These are phyloP conservation scores for Drechslera avenae DNA, from an alignment of 2,329 filamentous ascomycete species.

Conservation along the genomic window DNA sequence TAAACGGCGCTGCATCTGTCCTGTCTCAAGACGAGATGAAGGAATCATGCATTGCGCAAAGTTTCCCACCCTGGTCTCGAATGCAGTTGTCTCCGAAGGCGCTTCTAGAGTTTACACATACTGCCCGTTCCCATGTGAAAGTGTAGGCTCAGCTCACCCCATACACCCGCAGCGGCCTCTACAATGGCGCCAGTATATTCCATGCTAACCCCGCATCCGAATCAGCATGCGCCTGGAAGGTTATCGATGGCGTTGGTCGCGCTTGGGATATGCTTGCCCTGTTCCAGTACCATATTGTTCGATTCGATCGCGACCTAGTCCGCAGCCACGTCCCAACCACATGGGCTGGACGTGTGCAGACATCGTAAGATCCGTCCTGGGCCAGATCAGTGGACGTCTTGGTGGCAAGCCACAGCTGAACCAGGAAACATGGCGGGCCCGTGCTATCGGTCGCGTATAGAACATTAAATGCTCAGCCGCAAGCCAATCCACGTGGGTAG, in stretches of 20 bases:
- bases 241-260: background rate
- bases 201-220: too few species aligned
- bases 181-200: too few species aligned
- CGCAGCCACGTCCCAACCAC: constrained; percentile 3
- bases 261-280: background rate
- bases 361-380: constrained; percentile 1
- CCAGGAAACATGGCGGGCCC: background rate
- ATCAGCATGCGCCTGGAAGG: too few species aligned
- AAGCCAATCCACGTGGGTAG: background rate
- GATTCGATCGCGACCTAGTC: background rate
- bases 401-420: constrained; percentile 9
- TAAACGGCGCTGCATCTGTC: constrained; percentile 13
- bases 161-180: too few species aligned
- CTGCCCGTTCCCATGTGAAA: too few species aligned
- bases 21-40: constrained; percentile 9
- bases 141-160: too few species aligned
- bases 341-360: constrained; percentile 2
- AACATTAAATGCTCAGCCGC: background rate
- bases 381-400: background rate
- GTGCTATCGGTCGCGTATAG: background rate
- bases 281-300: background rate
- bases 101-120: background rate
- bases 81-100: background rate
- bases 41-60: background rate
- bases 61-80: background rate